These are phyloP conservation scores for Lithocarpus polystachyus DNA, from an alignment of 306 rosid species.

Conservation along the genomic window DNA sequence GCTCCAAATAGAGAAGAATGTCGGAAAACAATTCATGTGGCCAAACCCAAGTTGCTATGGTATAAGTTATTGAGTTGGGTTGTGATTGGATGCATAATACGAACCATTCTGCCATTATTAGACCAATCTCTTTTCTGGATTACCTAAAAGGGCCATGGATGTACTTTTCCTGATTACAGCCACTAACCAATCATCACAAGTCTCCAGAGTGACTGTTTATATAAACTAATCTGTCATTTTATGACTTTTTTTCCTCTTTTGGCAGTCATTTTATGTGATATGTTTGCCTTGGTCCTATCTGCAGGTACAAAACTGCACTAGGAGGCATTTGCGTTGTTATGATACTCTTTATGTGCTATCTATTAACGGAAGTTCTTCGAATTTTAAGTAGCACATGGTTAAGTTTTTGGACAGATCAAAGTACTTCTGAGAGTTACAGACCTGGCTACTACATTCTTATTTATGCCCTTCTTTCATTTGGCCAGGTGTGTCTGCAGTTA, in stretches of 20 bases:
- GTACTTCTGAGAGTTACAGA: conserved; percentile 35
- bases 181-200: neutral
- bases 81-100: neutral
- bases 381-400: conserved; percentile 84
- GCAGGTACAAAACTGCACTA: conserved; percentile 73
- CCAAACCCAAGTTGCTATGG: neutral
- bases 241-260: neutral
- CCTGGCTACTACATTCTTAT: conserved; percentile 67
- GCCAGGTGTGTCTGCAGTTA: conserved; percentile 56
- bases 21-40: neutral
- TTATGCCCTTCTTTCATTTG: conserved; percentile 64
- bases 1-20: neutral
- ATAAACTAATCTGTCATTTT: neutral
- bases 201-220: neutral
- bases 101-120: neutral
- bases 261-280: neutral
- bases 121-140: neutral
- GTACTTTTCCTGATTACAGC: neutral
- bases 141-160: neutral
- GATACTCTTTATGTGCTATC: conserved; percentile 58
- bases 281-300: conserved; percentile 8
- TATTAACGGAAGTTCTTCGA: conserved; percentile 65
- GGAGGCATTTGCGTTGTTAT: conserved; percentile 82
- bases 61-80: neutral
- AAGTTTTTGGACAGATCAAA: conserved; percentile 74